Evolutionary conservation across 257 asterid species (phyloP).

Genomic region (Marsdenia floribunda): DNA sequence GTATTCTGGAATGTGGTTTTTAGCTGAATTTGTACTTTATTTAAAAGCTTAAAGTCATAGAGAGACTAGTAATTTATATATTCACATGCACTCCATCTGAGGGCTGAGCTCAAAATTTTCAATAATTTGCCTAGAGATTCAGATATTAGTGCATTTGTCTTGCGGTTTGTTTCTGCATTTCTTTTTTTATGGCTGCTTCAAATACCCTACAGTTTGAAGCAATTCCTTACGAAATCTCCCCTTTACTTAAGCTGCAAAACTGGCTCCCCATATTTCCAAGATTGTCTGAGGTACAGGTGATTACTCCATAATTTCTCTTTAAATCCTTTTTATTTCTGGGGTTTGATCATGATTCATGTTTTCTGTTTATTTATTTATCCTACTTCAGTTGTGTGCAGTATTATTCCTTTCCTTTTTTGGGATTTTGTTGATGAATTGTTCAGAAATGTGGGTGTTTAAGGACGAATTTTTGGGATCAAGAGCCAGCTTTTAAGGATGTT

Average conservation of each 20-base stretch:
- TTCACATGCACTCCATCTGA: neutral
- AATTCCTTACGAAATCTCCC: too few relatives aligned
- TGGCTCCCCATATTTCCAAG: too few relatives aligned
- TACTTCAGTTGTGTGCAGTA: neutral
- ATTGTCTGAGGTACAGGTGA: neutral
- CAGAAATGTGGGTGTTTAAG: too few relatives aligned
- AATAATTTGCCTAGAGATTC: too few relatives aligned
- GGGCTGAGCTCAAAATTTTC: neutral
- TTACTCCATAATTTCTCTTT: neutral
- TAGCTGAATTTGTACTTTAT: neutral
- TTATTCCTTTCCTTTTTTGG: neutral
- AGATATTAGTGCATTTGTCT: too few relatives aligned
- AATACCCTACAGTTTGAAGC: too few relatives aligned
- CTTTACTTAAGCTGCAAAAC: too few relatives aligned
- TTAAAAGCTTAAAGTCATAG: neutral
- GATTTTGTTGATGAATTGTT: too few relatives aligned
- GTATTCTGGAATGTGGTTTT: neutral
- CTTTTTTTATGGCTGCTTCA: too few relatives aligned
- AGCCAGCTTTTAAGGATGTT: neutral
- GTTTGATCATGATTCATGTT: neutral
- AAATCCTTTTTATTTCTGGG: neutral
- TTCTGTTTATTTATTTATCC: neutral
- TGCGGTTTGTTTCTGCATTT: too few relatives aligned
- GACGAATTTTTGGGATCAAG: neutral
- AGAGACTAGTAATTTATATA: too few relatives aligned